Evolutionary conservation across 2,329 filamentous ascomycete species (phyloP).

Genomic region (Colletotrichum lindemuthianum): DNA sequence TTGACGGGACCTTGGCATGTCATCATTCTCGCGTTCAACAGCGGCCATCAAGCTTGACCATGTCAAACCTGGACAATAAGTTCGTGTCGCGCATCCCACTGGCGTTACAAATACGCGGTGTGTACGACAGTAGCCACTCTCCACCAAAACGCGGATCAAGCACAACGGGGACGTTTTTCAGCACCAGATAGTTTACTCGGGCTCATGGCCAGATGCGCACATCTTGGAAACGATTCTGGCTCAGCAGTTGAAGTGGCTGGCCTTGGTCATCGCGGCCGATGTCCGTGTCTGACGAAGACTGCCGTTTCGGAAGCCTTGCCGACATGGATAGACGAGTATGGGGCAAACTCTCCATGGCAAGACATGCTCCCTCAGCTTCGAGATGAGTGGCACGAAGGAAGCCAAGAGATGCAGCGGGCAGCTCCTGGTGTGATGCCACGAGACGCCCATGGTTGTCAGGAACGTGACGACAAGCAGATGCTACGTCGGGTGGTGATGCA

Average conservation of each 20-base stretch:
- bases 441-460: constrained; percentile 7
- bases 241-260: no score
- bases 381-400: constrained; percentile 9
- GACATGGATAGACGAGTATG: constrained; percentile 11
- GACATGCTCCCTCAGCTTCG: constrained; percentile 22
- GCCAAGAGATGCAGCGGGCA: constrained; percentile 25
- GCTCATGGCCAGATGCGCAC: no score
- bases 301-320: constrained; percentile 14
- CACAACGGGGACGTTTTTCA: no score
- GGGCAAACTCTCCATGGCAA: not conserved
- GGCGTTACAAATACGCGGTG: no score
- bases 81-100: constrained; percentile 6
- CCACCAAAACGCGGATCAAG: no score
- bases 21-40: constrained; percentile 20
- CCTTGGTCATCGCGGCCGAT: constrained; percentile 1
- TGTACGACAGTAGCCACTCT: no score
- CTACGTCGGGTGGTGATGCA: not conserved
- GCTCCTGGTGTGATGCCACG: constrained; percentile 13
- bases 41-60: not conserved
- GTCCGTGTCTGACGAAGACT: constrained; percentile 15
- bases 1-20: constrained; percentile 20
- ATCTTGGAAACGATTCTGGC: no score
- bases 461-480: constrained; percentile 20
- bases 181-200: no score
- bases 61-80: no score